These are phyloP conservation scores for Komagataella mondaviorum DNA, from an alignment of 805 yeast genomes.

Conservation along the genomic window DNA sequence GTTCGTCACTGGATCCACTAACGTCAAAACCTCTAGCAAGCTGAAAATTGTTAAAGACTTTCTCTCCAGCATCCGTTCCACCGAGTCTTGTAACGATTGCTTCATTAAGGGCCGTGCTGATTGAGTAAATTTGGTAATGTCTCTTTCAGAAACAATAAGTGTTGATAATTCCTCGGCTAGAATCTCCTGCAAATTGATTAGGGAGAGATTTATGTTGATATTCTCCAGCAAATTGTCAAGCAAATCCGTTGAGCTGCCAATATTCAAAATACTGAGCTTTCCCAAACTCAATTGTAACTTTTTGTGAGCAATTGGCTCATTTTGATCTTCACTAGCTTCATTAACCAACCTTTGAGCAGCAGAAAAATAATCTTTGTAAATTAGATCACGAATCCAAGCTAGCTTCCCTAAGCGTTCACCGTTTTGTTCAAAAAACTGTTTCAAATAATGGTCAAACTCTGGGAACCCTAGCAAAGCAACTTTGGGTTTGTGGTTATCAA, in stretches of 20 bases:
- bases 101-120: slow-evolving; percentile 7
- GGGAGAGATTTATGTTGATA: slow-evolving; percentile 28
- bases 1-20: slow-evolving; percentile 22
- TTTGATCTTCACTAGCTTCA: slow-evolving; percentile 22
- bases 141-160: slow-evolving; percentile 10
- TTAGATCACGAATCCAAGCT: slow-evolving; percentile 61
- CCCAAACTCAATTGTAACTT: slow-evolving; percentile 57
- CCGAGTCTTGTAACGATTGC: slow-evolving; percentile 12
- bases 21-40: slow-evolving; percentile 34
- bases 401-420: slow-evolving; percentile 29
- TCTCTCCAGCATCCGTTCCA: slow-evolving; percentile 19
- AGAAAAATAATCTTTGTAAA: slow-evolving; percentile 30
- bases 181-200: slow-evolving; percentile 9
- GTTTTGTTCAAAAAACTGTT: slow-evolving; percentile 34
- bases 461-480: slow-evolving; percentile 44
- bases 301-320: slow-evolving; percentile 30
- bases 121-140: slow-evolving; percentile 9
- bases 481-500: slow-evolving; percentile 35
- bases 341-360: slow-evolving; percentile 36
- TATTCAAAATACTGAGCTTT: slow-evolving; percentile 47
- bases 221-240: slow-evolving; percentile 19
- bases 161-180: slow-evolving; percentile 9
- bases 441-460: slow-evolving; percentile 32
- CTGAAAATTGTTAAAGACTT: slow-evolving; percentile 26
- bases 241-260: slow-evolving; percentile 9